Base-by-base conservation (phyloP, 495 filamentous ascomycete genomes). In the Neurospora sublineolata region DNA sequence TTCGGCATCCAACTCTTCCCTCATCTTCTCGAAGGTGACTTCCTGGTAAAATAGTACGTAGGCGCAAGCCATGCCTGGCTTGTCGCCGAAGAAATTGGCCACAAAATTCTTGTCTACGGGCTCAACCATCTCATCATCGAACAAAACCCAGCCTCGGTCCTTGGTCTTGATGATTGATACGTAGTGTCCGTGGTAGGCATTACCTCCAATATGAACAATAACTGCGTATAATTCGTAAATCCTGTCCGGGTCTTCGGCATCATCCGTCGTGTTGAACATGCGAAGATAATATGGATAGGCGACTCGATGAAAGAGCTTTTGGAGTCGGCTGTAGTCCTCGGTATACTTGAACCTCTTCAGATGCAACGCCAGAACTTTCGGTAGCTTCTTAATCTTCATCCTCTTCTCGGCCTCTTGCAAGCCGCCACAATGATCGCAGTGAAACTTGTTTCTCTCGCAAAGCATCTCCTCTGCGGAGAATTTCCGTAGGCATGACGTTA, bases 381-480 rank as follows among this genome's bases (percentile, higher is more conserved):
- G 95, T 73, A 97, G 83, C 70, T 93, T 89, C 81, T 99, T 99
- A 73, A 99, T 93, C 84, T 99, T 99, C 95, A 99, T 99, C 16
- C 95, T 87, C 84, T 99, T 99, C 78, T 98, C 95, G 0, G 95
- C 95, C 82, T 99, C 95, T 82, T 99, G 96, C 27, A 99, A 83
- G 5, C 96, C 96, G 67, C 96, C 95, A 74, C 95, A 99, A 73
- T 93, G 93, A 78, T 99, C 95, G 80, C 95, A 99, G 78, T 98
- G 95, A 75, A 99, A 99, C 75, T 99, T 94, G 83, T 99, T 99
- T 71, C 93, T 87, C 81, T 99, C 95, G 77, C 95, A 98, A 71
- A 99, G 89, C 96, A 97, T 97, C 81, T 99, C 95, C 75, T 97
- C 95, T 40, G 94, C 94, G 0, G 95, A 99, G 78, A 99, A 99